A percentile compares a stretch with the other conserved stretches of the same genome.
These are phyloP conservation scores for Chlorella sp. DNA, from an alignment of 139 green algal genomes.

Conservation along the genomic window DNA sequence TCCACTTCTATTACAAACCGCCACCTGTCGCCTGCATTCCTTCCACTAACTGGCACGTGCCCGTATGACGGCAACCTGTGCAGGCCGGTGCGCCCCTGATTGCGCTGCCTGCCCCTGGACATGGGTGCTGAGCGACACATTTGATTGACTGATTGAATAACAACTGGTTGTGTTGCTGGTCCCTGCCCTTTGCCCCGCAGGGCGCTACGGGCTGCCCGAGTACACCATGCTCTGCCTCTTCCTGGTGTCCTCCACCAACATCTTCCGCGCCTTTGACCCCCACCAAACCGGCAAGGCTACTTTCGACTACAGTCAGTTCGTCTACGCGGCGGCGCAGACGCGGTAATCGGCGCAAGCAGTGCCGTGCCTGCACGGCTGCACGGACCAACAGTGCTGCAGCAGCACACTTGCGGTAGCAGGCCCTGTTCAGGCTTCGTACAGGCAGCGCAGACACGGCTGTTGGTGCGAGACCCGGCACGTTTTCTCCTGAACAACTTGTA, in stretches of 20 bases:
- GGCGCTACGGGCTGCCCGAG: conserved; percentile 24
- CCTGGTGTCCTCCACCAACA: neutral
- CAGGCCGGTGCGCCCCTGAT: no score
- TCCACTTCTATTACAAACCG: no score
- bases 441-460: no score
- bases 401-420: no score
- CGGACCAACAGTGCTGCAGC: no score
- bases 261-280: conserved; percentile 21
- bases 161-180: no score
- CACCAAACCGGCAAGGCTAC: neutral
- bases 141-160: no score
- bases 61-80: neutral
- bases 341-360: neutral
- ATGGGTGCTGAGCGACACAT: no score
- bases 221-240: conserved; percentile 32
- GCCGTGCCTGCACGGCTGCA: no score
- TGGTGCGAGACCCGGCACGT: no score
- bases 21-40: neutral
- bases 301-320: conserved; percentile 21
- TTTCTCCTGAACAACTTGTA: neutral
- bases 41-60: neutral
- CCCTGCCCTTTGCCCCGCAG: neutral
- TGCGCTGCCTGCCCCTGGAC: no score
- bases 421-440: no score
- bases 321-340: conserved; percentile 10